A percentile compares a stretch with the other conserved stretches of the same genome.
Evolutionary conservation across 2,329 filamentous ascomycete species (phyloP).

Genomic region (Cladobotryum mycophilum): DNA sequence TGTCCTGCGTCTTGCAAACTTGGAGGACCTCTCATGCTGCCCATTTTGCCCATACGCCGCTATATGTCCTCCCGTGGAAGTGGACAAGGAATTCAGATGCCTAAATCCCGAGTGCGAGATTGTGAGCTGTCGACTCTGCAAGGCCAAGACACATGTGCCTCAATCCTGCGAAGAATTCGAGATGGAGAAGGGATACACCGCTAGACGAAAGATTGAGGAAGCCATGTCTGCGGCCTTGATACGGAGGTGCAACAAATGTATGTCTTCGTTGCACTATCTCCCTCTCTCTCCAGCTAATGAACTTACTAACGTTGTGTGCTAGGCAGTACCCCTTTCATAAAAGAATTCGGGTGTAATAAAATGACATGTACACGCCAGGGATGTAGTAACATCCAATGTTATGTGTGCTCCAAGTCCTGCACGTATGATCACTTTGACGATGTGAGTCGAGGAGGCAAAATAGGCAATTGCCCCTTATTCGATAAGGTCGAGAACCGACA

Average conservation of each 20-base stretch:
- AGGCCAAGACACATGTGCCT: constrained; percentile 63
- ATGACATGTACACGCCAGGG: constrained; percentile 60
- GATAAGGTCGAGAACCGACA: constrained; percentile 46
- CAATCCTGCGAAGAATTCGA: constrained; percentile 62
- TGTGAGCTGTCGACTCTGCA: constrained; percentile 63
- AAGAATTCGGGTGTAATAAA: constrained; percentile 76
- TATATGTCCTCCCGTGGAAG: constrained; percentile 60
- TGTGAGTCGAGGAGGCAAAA: constrained; percentile 35
- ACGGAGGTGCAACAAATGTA: constrained; percentile 64
- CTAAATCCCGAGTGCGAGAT: constrained; percentile 57
- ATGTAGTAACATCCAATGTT: constrained; percentile 54
- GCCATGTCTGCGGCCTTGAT: constrained; percentile 78
- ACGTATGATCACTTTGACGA: constrained; percentile 68
- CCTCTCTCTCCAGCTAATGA: background rate
- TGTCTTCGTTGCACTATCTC: constrained; percentile 12
- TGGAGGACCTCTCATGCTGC: constrained; percentile 68
- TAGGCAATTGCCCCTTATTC: constrained; percentile 60
- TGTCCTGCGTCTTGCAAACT: constrained; percentile 59
- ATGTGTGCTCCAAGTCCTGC: constrained; percentile 63
- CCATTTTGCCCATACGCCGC: constrained; percentile 79
- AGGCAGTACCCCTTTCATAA: constrained; percentile 71
- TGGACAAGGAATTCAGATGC: constrained; percentile 69
- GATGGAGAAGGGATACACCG: constrained; percentile 51
- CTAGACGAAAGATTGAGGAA: constrained; percentile 68
- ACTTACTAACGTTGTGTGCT: constrained; percentile 13